These are phyloP conservation scores for Cryphonectria nitschkei DNA, from an alignment of 2,329 filamentous ascomycete genomes.

Conservation along the genomic window DNA sequence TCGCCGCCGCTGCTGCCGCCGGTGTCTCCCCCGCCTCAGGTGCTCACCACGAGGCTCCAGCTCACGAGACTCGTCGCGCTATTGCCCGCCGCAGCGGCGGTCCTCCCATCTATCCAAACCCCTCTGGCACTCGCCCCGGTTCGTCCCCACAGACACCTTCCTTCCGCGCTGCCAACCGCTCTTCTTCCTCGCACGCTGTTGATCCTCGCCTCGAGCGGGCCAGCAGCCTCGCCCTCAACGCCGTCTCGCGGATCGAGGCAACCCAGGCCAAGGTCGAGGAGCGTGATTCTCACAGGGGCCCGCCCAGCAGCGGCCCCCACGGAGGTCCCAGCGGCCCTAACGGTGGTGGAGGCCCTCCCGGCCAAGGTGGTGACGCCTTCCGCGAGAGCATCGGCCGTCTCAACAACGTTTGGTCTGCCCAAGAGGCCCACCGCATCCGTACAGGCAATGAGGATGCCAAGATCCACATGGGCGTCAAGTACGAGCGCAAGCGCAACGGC, in stretches of 20 bases:
- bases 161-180: conserved; percentile 41
- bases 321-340: too few relatives aligned
- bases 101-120: conserved; percentile 38
- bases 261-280: conserved; percentile 55
- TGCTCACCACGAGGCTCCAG: conserved; percentile 29
- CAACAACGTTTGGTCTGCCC: conserved; percentile 59
- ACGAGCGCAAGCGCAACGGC: conserved; percentile 63
- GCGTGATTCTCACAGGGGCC: conserved; percentile 42
- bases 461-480: conserved; percentile 63
- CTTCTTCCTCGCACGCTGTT: conserved; percentile 32
- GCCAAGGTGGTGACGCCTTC: conserved; percentile 36
- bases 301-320: conserved; percentile 17
- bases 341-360: neutral
- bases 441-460: conserved; percentile 56
- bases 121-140: conserved; percentile 39
- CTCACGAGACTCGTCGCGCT: conserved; percentile 49
- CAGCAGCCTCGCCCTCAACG: conserved; percentile 53
- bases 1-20: neutral
- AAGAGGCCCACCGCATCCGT: conserved; percentile 52
- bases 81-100: conserved; percentile 41
- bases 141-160: conserved; percentile 41
- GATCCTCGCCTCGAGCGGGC: conserved; percentile 49
- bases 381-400: conserved; percentile 56
- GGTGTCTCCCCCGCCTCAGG: too few relatives aligned
- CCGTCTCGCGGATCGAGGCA: conserved; percentile 56